Evolutionary conservation across 331 rosid species (phyloP), one percentile per base, ranked within the genome.

Genomic region (Cydonia oblonga): DNA sequence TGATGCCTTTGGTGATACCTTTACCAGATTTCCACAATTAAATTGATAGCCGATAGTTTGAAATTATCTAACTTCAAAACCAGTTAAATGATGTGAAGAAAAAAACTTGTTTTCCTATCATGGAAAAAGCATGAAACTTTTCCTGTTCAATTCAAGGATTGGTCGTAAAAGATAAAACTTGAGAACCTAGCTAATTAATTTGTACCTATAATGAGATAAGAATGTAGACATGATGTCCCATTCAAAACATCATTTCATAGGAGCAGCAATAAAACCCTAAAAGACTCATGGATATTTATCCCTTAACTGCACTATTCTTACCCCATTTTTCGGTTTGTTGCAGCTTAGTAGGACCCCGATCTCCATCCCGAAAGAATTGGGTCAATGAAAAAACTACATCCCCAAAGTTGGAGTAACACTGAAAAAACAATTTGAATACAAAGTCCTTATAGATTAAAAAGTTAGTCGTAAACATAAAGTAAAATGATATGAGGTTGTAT

Each of bases 401-500:
- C 73, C 97, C 98, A 75, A 90, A 93, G 79, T 86, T 89, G 61
- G 98, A 81, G 87, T 84, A 82, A 80, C 88, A 86, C 98, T 93
- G 86, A 74, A 82, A 79, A 73, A 78, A 79, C 69, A 54, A 61
- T 53, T 49, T 80, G 63, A 84, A 77, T 62, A 79, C 38, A 64
- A 77, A 73, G 44, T 53, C 56, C 16, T 26, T 75, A 64, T 24
- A 77, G 62, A 73, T 25, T 35, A 57, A 38, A 74, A 76, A 58
- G 80, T 14, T 61, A 33, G 61, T 71, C 16, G 42, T 64, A 58
- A 85, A 65, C 35, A 26, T n/a, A 61, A 83, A 67, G 72, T 74
- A 93, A 96, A 96, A 89, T 90, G 78, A 93, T 65, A 83, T 90
- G 97, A 82, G 97, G 96, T 64, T 86, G 96, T 84, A 93, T 89